phyloP scores from a whole-genome alignment of 2,329 filamentous ascomycete genomes.

The Plectosphaerella plurivora region DNA sequence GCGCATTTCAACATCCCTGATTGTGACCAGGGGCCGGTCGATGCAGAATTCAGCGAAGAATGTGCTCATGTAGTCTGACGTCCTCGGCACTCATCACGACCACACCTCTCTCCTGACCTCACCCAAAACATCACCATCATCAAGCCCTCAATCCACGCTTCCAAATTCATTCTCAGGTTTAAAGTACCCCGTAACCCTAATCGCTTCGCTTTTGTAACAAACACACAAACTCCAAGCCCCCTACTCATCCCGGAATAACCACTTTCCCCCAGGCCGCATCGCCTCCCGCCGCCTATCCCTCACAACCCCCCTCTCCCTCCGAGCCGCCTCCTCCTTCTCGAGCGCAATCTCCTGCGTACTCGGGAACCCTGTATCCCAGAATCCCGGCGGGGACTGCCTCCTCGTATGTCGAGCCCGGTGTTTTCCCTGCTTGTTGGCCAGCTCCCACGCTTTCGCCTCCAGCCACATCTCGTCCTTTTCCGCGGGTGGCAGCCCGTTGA shows the following conservation, averaged over 20 bases:
- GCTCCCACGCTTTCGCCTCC: constrained; percentile 68
- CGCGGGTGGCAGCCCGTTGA: constrained; percentile 52
- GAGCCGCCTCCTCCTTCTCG: constrained; percentile 61
- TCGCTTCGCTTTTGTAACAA: background rate
- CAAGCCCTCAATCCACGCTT: background rate
- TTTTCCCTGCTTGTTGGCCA: constrained; percentile 72
- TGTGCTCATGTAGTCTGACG: no score
- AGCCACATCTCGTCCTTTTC: constrained; percentile 64
- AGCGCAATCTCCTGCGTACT: constrained; percentile 73
- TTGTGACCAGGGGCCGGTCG: no score
- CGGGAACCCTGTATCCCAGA: constrained; percentile 88
- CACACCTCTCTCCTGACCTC: no score
- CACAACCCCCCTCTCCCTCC: constrained; percentile 59
- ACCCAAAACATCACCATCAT: background rate
- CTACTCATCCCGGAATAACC: constrained; percentile 78
- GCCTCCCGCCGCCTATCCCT: constrained; percentile 77
- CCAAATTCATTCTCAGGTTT: background rate
- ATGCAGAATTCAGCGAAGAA: no score
- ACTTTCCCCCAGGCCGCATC: constrained; percentile 69
- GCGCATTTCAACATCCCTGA: background rate
- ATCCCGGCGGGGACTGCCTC: constrained; percentile 73
- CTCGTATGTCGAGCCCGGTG: constrained; percentile 73
- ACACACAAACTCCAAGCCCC: background rate
- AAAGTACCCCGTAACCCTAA: no score
- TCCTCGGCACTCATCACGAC: no score